Conservation (phyloP, 2,329 filamentous ascomycete genomes). For the Talaromyces atroroseus region DNA sequence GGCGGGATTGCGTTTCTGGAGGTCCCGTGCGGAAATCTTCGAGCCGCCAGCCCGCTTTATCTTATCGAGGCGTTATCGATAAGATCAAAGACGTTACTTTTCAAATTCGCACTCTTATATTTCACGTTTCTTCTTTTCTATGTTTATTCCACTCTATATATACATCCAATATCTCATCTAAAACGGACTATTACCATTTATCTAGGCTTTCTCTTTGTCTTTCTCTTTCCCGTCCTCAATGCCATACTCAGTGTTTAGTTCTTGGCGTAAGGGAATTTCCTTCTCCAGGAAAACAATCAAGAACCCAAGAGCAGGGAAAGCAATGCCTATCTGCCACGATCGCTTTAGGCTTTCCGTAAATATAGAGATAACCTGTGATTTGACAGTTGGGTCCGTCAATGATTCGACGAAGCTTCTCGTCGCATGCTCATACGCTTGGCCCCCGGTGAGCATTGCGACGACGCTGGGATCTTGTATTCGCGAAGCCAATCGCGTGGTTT, state of each 20-base stretch:
- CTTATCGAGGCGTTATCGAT: background rate
- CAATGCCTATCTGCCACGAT: slow-evolving; percentile 1
- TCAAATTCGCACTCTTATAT: background rate
- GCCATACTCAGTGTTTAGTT: slow-evolving; percentile 3
- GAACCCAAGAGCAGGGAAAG: background rate
- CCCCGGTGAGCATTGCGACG: slow-evolving; percentile 12
- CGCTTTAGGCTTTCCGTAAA: background rate
- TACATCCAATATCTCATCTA: background rate
- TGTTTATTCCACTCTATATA: background rate
- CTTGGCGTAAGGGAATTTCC: background rate
- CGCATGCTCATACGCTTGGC: slow-evolving; percentile 19
- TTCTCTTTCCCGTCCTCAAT: background rate
- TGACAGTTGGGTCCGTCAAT: background rate
- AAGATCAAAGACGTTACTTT: background rate
- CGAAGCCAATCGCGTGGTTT: background rate
- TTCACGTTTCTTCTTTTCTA: background rate
- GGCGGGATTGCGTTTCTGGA: background rate
- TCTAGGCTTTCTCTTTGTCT: background rate
- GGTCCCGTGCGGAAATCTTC: background rate
- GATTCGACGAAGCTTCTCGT: background rate
- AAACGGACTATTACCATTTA: background rate
- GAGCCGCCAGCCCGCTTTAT: background rate
- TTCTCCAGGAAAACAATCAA: slow-evolving; percentile 2
- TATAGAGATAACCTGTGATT: background rate
- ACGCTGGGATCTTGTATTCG: slow-evolving; percentile 16